Conservation (phyloP, 768 basidiomycete genomes). For the Pleurotus sapidus region DNA sequence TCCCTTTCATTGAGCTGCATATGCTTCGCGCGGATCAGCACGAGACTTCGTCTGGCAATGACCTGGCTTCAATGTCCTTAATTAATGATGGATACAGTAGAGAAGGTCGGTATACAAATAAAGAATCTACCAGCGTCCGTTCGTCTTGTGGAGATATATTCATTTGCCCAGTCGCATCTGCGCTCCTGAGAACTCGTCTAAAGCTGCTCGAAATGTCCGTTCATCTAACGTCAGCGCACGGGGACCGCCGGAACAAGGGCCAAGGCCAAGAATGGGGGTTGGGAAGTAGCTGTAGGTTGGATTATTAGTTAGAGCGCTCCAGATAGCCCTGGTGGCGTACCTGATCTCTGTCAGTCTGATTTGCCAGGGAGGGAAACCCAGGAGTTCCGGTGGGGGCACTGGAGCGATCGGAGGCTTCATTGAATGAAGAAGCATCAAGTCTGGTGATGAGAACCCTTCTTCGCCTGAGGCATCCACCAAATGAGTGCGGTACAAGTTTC, state of each 20-base stretch:
- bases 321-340: slow-evolving; percentile 36
- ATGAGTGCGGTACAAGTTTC: too few relatives aligned
- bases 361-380: slow-evolving; percentile 86
- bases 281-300: too few relatives aligned
- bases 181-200: slow-evolving; percentile 71
- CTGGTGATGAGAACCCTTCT: slow-evolving; percentile 60
- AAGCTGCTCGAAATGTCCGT: slow-evolving; percentile 58
- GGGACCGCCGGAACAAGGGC: not conserved
- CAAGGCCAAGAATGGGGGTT: not conserved
- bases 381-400: slow-evolving; percentile 54
- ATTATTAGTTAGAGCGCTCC: too few relatives aligned
- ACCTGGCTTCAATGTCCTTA: too few relatives aligned
- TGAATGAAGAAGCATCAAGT: slow-evolving; percentile 75
- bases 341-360: slow-evolving; percentile 77
- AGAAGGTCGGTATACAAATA: not conserved
- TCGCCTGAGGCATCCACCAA: slow-evolving; percentile 30
- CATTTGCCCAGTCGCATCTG: slow-evolving; percentile 81
- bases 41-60: too few relatives aligned
- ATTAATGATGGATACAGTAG: not conserved
- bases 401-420: slow-evolving; percentile 35
- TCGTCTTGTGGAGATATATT: not conserved
- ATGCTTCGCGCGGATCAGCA: too few relatives aligned
- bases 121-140: not conserved
- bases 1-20: too few relatives aligned
- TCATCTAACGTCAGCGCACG: slow-evolving; percentile 38